Evolutionary conservation across 345 rosid genomes (phyloP), one percentile per base, ranked within the genome.

Genomic region (Pistacia integerrima): DNA sequence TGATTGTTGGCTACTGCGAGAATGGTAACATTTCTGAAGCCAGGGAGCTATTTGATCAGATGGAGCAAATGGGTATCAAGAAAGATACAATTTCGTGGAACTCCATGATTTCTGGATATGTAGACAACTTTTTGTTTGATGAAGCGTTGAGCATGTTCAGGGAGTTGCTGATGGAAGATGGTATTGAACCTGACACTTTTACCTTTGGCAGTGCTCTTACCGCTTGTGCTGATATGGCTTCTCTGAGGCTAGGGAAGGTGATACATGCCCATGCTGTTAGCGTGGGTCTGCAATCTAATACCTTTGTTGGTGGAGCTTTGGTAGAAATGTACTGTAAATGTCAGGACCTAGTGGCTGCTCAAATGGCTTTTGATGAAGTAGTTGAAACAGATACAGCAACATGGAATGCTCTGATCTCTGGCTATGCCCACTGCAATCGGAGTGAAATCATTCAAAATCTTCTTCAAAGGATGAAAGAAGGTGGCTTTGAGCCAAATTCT

Each of bases 261-360:
- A 73, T 88, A 61, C 93, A 88, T 81, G 74, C 85, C 13, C 77
- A 67, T 69, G 87, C 91, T 36, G 72, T 87, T 78, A 75, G 67
- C 63, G 65, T 70, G 69, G 91, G 90, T 52, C 82, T 88, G 79
- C 88, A 86, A 55, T 78, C 84, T 48, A 76, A 87, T 80, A 84
- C 88, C 52, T 88, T 86, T 55, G 88, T 88, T 13, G 94, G 94
- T 18, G 90, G 92, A 64, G 87, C 92, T 17, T 78, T 88, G 72
- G 85, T 88, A 64, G 89, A 87, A 79, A 79, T 90, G 92, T 88
- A 83, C 70, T 74, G 89, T 55, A 88, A 82, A 80, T 84, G 83
- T 73, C 82, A 30, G 25, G 78, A 71, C 70, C 68, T 82, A 35
- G 81, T 49, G 20, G 74, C 84, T 1, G 90, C 90, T 3, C 74